Evolutionary conservation across 163 green algal species (phyloP), one percentile per base, ranked within the genome.

Genomic region (Trebouxiophyceae sp.): DNA sequence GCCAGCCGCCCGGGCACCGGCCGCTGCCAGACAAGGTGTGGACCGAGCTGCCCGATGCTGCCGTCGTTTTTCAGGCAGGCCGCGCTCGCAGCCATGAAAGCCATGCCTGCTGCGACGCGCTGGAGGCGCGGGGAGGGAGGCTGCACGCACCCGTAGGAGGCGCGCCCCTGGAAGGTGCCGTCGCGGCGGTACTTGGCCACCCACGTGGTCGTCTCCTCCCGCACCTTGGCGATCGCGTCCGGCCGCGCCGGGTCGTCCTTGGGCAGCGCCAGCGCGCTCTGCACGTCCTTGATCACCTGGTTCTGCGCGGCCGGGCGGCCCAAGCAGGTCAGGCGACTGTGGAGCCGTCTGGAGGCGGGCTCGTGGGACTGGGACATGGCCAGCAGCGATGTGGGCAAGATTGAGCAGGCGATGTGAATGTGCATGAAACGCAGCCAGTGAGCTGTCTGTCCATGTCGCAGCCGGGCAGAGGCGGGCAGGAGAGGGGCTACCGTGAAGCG

Each of bases 141-240:
- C n/a, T n/a, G n/a, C n/a, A 28, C 2, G 23, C 67, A 89, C 84
- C 86, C 83, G 68, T 85, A 96, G 3, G 84, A 93, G 27, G 83
- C 83, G 56, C 74, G 81, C 47, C 89, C 90, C 33, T 76, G 72
- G 57, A 95, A 87, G 63, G 77, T 78, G 34, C 62, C 61, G 69
- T 91, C 85, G 47, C 89, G 76, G 31, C 90, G 76, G 82, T 96
- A 96, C 63, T 85, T 89, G 54, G 87, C 86, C 23, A 95, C 89
- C 89, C 89, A 96, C 16, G 55, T 60, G 70, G 91, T 93, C 55
- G 85, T 93, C 31, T 88, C 75, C 54, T 87, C 81, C 46, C 89
- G 79, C 61, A 95, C 67, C 4, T 66, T 55, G 58, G 77, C 73
- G 26, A 93, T 77, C 2, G 66, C 67, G 31, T 84, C 68, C 65